Percentiles rank a stretch among this genome's conserved stretches.
Conservation (phyloP, 306 rosid species). For the Cicer yamashitae region DNA sequence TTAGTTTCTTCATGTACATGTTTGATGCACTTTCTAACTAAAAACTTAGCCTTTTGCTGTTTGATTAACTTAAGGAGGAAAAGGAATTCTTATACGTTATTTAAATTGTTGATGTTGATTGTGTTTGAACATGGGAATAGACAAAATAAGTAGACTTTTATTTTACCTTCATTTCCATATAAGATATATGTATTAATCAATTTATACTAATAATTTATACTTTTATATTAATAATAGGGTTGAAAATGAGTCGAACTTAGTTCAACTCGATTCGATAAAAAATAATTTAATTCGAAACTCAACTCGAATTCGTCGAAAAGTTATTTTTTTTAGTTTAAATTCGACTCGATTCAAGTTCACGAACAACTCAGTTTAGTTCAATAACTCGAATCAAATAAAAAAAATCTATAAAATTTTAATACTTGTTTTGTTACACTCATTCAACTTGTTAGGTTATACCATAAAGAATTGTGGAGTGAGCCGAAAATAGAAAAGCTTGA, state of each 20-base stretch:
- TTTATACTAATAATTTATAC: too few species aligned
- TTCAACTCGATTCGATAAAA: too few species aligned
- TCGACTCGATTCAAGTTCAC: too few species aligned
- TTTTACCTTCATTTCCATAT: constrained; percentile 19
- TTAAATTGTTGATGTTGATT: constrained; percentile 14
- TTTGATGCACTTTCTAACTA: not conserved
- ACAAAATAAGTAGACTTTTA: not conserved
- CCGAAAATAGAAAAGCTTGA: not conserved
- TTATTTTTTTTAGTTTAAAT: too few species aligned
- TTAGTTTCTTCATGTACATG: not conserved
- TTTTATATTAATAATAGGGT: not conserved
- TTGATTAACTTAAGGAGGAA: not conserved
- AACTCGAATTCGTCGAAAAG: too few species aligned
- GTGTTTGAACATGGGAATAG: not conserved
- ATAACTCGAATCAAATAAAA: too few species aligned
- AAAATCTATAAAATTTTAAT: not conserved
- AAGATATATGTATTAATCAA: not conserved
- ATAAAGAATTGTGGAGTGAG: not conserved
- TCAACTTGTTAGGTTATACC: not conserved
- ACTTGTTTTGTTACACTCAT: not conserved
- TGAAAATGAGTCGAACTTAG: not conserved
- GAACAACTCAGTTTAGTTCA: too few species aligned
- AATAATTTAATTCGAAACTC: too few species aligned
- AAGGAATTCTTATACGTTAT: constrained; percentile 20
- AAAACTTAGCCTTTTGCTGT: not conserved